phyloP scores from a whole-genome alignment of 139 green algal genomes.

The Tetradesmus obliquus region DNA sequence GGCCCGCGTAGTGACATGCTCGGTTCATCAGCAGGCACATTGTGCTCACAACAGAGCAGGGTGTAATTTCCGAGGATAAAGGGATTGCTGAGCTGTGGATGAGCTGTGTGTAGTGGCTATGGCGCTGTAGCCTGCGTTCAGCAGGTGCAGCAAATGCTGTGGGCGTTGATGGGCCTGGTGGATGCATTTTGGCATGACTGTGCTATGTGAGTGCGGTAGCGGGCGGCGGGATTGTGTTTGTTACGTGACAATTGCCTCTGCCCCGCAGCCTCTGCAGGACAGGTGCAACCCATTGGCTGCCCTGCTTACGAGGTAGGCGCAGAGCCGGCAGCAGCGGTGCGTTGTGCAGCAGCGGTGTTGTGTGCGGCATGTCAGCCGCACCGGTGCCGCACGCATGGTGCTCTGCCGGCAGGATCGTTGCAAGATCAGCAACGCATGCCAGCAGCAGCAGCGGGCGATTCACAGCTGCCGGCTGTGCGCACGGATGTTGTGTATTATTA shows the following conservation, averaged over 20 bases:
- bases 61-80: too few species aligned
- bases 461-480: not conserved
- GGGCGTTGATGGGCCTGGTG: too few species aligned
- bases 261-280: not conserved
- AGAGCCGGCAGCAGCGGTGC: too few species aligned
- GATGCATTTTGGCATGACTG: not conserved
- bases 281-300: not conserved
- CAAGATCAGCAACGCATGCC: not conserved
- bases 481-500: not conserved
- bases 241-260: not conserved
- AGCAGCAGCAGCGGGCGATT: not conserved
- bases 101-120: not conserved
- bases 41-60: not conserved
- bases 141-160: not conserved
- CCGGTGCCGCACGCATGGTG: too few species aligned
- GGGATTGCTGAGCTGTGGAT: not conserved
- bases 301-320: not conserved
- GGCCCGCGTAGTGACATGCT: too few species aligned
- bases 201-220: not conserved
- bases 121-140: not conserved
- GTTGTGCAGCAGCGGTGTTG: not conserved
- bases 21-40: not conserved
- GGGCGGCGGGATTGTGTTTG: not conserved
- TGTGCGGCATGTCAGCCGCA: not conserved
- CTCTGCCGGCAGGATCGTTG: not conserved